These are phyloP conservation scores for Silene conica DNA, from an alignment of 148 eudicot genomes.

Conservation along the genomic window DNA sequence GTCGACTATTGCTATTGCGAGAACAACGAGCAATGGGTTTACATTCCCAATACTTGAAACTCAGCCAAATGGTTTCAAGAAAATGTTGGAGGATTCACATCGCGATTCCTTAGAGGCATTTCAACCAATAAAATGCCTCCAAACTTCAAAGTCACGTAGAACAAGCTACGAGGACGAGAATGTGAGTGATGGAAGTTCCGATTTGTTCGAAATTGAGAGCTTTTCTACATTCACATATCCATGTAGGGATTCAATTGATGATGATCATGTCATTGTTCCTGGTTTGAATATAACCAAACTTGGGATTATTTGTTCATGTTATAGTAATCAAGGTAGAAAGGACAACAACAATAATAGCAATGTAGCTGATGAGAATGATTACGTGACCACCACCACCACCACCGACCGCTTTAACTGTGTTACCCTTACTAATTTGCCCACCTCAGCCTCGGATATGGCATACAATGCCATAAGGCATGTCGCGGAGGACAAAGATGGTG, in stretches of 20 bases:
- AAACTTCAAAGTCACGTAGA: slow-evolving; percentile 45
- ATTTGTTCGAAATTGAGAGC: slow-evolving; percentile 80
- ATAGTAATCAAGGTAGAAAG: not conserved
- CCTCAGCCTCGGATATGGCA: no score
- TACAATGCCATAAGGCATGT: no score
- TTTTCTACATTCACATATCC: slow-evolving; percentile 37
- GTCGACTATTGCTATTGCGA: no score
- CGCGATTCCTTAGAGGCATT: slow-evolving; percentile 68
- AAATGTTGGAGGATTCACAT: slow-evolving; percentile 43
- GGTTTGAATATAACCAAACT: slow-evolving; percentile 27
- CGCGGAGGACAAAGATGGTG: slow-evolving; percentile 31
- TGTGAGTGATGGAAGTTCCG: slow-evolving; percentile 85
- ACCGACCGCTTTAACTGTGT: no score
- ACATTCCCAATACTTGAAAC: slow-evolving; percentile 64
- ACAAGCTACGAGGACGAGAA: slow-evolving; percentile 56
- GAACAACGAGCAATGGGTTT: slow-evolving; percentile 33
- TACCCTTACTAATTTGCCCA: no score
- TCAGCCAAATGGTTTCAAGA: slow-evolving; percentile 24
- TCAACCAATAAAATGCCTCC: slow-evolving; percentile 45
- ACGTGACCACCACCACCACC: no score
- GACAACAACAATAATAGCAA: slow-evolving; percentile 1
- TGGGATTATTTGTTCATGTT: slow-evolving; percentile 11
- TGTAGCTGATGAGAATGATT: no score
- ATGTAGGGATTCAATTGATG: slow-evolving; percentile 52
- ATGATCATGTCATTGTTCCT: slow-evolving; percentile 35